Base-by-base conservation (phyloP, 306 rosid species). In the Pyrus bretschneideri region DNA sequence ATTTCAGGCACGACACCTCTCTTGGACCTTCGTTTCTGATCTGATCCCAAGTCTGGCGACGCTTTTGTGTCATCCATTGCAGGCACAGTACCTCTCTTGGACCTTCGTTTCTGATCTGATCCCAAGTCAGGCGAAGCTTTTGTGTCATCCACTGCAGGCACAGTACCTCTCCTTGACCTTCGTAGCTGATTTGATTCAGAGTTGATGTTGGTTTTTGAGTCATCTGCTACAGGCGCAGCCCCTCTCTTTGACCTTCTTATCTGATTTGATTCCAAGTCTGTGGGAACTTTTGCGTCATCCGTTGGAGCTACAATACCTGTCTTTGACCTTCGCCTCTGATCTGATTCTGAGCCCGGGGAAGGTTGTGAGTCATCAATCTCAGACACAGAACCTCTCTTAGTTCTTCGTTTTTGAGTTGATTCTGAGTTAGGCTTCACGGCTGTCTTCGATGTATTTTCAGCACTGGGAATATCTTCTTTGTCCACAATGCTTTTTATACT, bases 1-100 rank as follows among this genome's bases (percentile, higher is more conserved):
- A 29, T n/a, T 21, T 62, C 30, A 13, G 38, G 23, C 21, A 9
- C 11, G 40, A 11, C 7, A 23, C 11, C 72, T 68, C 44, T 40
- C 72, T 68, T 9, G 8, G 13, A 62, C 68, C 45, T 10, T 42
- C 42, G n/a, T 46, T 63, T 29, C 68, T 73, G 55, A 31, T 59
- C 40, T 3, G 58, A 13, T 3, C 22, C 22, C 54, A 40, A 9
- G 71, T 59, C 78, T 51, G 81, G 69, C 38, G 84, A 76, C 67
- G 75, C 70, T 69, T 25, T 74, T 29, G 72, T 67, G 70, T 81
- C 85, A 31, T 30, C 69, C 49, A 31, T 74, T 80, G 75, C 75
- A 45, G 69, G 49, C 19, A 12, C 75, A 40, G 29, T 57, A 72
- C 46, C 76, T 72, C 13, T 78, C 70, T 55, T 80, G 54, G 25